A percentile compares a stretch with the other conserved stretches of the same genome.
Evolutionary conservation across 352 stramenopile genomes (phyloP).

Genomic region (Phytophthora nicotianae): DNA sequence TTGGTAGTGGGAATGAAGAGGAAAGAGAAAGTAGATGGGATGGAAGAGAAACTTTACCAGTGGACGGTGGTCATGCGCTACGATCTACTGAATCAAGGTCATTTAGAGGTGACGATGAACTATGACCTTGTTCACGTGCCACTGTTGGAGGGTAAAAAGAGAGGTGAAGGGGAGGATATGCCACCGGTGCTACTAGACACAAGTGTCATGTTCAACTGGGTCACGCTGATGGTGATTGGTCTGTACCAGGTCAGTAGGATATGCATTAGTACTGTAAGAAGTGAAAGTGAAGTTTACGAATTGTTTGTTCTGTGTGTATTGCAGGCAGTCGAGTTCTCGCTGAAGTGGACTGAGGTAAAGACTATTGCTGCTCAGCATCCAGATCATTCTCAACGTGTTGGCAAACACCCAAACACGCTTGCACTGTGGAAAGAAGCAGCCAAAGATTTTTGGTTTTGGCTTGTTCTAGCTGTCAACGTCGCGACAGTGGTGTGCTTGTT

Average conservation of each 20-base stretch:
- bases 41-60: conserved; percentile 42
- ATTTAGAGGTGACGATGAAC: conserved; percentile 70
- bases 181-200: conserved; percentile 56
- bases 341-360: conserved; percentile 48
- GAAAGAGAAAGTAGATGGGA: conserved; percentile 24
- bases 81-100: conserved; percentile 70
- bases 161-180: conserved; percentile 31
- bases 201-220: conserved; percentile 49
- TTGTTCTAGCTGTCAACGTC: conserved; percentile 55
- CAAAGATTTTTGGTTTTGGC: conserved; percentile 76
- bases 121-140: conserved; percentile 46
- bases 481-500: conserved; percentile 56
- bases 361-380: conserved; percentile 15
- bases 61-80: conserved; percentile 74
- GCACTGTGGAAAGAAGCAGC: conserved; percentile 25
- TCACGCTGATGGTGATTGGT: conserved; percentile 44
- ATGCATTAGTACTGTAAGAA: not conserved
- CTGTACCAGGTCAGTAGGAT: conserved; percentile 60
- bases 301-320: conserved; percentile 1
- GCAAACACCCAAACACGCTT: conserved; percentile 14
- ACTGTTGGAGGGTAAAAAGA: conserved; percentile 19
- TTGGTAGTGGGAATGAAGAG: conserved; percentile 57
- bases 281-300: conserved; percentile 1
- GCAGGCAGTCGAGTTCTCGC: conserved; percentile 46
- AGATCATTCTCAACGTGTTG: not conserved